phyloP scores from a whole-genome alignment of 164 flowering plant genomes.

The Chimonanthus praecox region DNA sequence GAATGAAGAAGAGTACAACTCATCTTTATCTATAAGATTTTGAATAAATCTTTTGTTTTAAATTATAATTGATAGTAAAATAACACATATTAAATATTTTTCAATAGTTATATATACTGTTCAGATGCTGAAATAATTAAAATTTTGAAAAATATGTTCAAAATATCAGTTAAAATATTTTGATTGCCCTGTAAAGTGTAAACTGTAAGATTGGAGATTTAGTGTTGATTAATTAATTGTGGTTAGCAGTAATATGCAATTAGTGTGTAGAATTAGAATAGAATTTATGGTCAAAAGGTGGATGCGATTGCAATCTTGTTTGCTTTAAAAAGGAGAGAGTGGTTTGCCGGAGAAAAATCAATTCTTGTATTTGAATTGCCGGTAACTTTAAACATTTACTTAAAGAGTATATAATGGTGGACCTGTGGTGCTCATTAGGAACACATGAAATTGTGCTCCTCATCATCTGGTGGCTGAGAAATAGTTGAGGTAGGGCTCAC shows the following conservation, averaged over 20 bases:
- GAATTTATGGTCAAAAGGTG: conserved; percentile 9
- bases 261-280: not conserved
- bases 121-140: too few relatives aligned
- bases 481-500: not conserved
- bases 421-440: not conserved
- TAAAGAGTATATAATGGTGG: not conserved
- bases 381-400: not conserved
- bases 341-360: not conserved
- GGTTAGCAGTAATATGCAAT: not conserved
- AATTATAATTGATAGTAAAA: too few relatives aligned
- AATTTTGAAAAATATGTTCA: too few relatives aligned
- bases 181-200: not conserved
- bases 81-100: too few relatives aligned
- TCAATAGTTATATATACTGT: too few relatives aligned
- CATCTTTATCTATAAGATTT: not conserved
- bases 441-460: not conserved
- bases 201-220: not conserved
- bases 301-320: conserved; percentile 1
- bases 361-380: not conserved
- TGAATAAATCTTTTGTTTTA: not conserved
- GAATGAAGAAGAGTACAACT: not conserved
- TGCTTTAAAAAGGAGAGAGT: not conserved
- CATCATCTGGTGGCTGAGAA: not conserved
- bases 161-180: too few relatives aligned
- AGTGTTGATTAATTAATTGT: not conserved